Conservation (phyloP, 2,329 filamentous ascomycete genomes). For the Chalaropsis ovoidea region DNA sequence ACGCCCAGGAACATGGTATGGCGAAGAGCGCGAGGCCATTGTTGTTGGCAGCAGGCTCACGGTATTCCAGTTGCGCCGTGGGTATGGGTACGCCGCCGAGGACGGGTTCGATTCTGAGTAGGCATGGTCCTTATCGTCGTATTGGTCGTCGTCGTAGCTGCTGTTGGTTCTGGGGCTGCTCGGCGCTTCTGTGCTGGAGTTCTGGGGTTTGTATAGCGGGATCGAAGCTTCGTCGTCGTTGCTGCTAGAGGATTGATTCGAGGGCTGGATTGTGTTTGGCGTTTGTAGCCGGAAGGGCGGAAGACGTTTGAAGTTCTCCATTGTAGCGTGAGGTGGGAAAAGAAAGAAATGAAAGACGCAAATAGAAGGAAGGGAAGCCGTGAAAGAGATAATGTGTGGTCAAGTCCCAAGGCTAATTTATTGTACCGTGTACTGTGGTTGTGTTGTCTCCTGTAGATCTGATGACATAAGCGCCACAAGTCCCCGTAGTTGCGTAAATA, state of each 20-base stretch:
- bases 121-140: slow-evolving; percentile 1
- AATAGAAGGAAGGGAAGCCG: not conserved
- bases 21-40: slow-evolving; percentile 36
- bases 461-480: not conserved
- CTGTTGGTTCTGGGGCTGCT: slow-evolving; percentile 1
- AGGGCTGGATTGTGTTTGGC: slow-evolving; percentile 29
- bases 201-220: slow-evolving; percentile 33
- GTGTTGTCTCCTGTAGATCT: not conserved
- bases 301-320: slow-evolving; percentile 24
- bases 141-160: slow-evolving; percentile 16
- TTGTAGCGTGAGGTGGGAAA: not conserved
- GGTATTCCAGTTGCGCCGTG: slow-evolving; percentile 1
- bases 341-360: not conserved
- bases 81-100: slow-evolving; percentile 18
- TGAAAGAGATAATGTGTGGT: not conserved
- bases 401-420: not conserved
- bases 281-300: slow-evolving; percentile 20
- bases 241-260: slow-evolving; percentile 33
- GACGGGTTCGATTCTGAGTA: slow-evolving; percentile 3
- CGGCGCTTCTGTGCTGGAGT: slow-evolving; percentile 34
- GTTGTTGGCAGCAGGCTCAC: slow-evolving; percentile 8
- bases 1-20: slow-evolving; percentile 58
- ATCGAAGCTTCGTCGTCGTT: slow-evolving; percentile 31
- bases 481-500: not conserved
- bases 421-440: not conserved